A percentile compares a stretch with the other conserved stretches of the same genome.
These are phyloP conservation scores for Cercospora janseana DNA, from an alignment of 2,329 filamentous ascomycete species.

Conservation along the genomic window DNA sequence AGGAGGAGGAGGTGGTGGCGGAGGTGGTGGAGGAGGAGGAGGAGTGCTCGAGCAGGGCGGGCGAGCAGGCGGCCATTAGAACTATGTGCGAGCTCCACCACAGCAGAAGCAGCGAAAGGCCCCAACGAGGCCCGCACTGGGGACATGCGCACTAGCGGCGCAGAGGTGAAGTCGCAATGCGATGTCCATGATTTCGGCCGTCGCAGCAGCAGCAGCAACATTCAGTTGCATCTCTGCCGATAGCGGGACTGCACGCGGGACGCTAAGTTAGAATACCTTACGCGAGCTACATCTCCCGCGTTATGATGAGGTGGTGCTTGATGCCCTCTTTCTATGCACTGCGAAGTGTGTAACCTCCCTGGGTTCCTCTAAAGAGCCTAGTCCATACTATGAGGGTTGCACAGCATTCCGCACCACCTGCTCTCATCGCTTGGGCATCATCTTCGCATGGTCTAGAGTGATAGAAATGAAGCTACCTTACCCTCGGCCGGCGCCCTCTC, in stretches of 20 bases:
- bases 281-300: too few species aligned
- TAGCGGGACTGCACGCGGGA: constrained; percentile 13
- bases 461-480: too few species aligned
- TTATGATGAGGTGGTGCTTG: too few species aligned
- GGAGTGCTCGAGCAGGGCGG: neutral
- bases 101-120: neutral
- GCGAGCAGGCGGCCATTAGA: constrained; percentile 6
- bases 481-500: neutral
- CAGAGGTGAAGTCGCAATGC: constrained; percentile 10
- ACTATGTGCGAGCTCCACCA: neutral
- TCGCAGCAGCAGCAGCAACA: constrained; percentile 7
- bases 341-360: too few species aligned
- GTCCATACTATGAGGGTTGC: too few species aligned
- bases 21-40: neutral
- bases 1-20: neutral
- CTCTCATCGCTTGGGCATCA: too few species aligned
- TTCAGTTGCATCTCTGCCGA: constrained; percentile 14
- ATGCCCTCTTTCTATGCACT: too few species aligned
- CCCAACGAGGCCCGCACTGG: constrained; percentile 10
- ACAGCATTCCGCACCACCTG: too few species aligned
- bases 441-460: too few species aligned
- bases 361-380: too few species aligned
- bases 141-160: constrained; percentile 3
- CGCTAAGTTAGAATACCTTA: too few species aligned
- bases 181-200: too few species aligned